These are phyloP conservation scores for Pulicaria dysenterica DNA, from an alignment of 129 eudicot genomes.

Conservation along the genomic window DNA sequence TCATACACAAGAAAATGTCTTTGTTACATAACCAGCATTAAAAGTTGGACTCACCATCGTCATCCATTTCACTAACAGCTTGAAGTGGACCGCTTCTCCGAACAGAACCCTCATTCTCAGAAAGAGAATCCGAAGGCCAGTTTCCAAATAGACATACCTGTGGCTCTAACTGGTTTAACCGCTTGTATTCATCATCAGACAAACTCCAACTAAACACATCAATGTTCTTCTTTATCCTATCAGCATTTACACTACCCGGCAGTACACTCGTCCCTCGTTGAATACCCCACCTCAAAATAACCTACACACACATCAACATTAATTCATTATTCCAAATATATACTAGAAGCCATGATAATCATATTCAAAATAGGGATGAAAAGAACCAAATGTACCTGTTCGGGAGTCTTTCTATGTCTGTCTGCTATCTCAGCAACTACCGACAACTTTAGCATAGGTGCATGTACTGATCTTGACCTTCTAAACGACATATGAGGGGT, in stretches of 20 bases:
- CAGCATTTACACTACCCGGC: constrained; percentile 56
- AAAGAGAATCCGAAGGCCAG: constrained; percentile 33
- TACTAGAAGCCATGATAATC: background rate
- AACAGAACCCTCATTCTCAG: constrained; percentile 40
- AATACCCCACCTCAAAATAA: constrained; percentile 59
- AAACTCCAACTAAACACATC: constrained; percentile 51
- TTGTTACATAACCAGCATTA: background rate
- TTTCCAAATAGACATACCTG: constrained; percentile 55
- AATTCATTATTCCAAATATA: too few relatives aligned
- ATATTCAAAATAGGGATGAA: background rate
- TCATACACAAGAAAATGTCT: constrained; percentile 10
- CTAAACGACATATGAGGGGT: constrained; percentile 50
- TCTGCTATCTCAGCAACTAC: constrained; percentile 63
- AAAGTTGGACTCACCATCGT: constrained; percentile 35
- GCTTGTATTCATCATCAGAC: constrained; percentile 44
- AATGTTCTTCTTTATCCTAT: constrained; percentile 44
- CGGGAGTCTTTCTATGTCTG: constrained; percentile 54
- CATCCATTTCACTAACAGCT: constrained; percentile 54
- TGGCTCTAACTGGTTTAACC: constrained; percentile 53
- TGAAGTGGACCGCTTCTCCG: constrained; percentile 56
- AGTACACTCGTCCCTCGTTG: constrained; percentile 58
- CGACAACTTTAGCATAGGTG: constrained; percentile 57
- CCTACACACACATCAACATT: constrained; percentile 25
- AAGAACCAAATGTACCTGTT: constrained; percentile 41
- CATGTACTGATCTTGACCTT: constrained; percentile 64